These are phyloP conservation scores for Malassezia obtusa DNA, from an alignment of 1,284 basidiomycete genomes.

Conservation along the genomic window DNA sequence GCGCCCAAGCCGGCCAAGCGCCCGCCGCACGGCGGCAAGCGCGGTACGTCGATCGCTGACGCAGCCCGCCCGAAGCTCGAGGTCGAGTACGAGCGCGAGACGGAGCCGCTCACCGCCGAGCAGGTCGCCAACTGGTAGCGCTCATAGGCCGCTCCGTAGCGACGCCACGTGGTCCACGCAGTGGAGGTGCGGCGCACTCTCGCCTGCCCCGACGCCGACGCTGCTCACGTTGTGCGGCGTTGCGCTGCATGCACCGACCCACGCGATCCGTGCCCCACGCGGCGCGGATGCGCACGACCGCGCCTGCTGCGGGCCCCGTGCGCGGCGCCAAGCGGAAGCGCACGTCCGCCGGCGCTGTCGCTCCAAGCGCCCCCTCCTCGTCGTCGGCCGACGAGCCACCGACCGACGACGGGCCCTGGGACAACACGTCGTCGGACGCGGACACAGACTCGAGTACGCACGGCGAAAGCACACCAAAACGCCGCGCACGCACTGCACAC, in stretches of 20 bases:
- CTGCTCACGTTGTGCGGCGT: background rate
- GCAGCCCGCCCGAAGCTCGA: slow-evolving; percentile 59
- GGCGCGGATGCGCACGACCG: background rate
- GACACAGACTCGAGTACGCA: background rate
- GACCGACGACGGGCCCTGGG: background rate
- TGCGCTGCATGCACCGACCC: background rate
- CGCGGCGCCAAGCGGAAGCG: slow-evolving; percentile 5
- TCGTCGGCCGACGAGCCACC: background rate
- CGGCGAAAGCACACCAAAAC: background rate
- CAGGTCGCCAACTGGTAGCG: slow-evolving; percentile 39
- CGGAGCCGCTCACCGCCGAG: slow-evolving; percentile 57
- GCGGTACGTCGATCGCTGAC: slow-evolving; percentile 7
- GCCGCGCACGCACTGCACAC: background rate
- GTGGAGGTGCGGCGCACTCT: too few relatives aligned
- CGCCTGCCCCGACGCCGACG: background rate
- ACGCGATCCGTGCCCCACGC: too few relatives aligned
- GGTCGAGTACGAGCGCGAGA: slow-evolving; percentile 86
- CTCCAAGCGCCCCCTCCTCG: slow-evolving; percentile 2
- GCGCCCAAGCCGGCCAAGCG: background rate
- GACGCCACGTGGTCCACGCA: background rate
- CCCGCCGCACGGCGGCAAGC: slow-evolving; percentile 13
- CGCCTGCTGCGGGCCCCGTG: too few relatives aligned
- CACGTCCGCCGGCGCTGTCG: background rate
- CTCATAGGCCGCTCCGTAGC: background rate
- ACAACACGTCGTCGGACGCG: background rate